These are phyloP conservation scores for Oryza longistaminata DNA, from an alignment of 176 grass and related monocot species.

Conservation along the genomic window DNA sequence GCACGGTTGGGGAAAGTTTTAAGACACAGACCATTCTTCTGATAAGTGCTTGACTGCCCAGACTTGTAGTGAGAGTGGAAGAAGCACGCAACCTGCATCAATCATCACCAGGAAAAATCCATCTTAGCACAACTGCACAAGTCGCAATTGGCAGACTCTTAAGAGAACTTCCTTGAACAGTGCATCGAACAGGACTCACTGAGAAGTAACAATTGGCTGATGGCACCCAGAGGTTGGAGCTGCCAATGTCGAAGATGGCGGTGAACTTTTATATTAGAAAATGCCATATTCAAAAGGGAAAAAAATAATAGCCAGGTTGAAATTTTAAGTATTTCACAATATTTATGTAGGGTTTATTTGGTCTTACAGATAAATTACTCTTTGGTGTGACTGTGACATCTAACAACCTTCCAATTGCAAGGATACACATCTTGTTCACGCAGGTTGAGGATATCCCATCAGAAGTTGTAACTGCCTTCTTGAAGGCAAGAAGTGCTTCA, in stretches of 20 bases:
- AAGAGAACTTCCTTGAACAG: background rate
- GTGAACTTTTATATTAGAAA: conserved; percentile 60
- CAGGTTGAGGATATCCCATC: conserved; percentile 92
- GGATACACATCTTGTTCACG: conserved; percentile 85
- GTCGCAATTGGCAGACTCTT: background rate
- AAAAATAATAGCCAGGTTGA: too few species aligned
- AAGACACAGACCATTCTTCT: too few species aligned
- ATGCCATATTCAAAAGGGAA: conserved; percentile 55
- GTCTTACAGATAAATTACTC: conserved; percentile 87
- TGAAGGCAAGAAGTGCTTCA: too few species aligned
- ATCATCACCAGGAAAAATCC: background rate
- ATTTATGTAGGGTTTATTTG: conserved; percentile 48
- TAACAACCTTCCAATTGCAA: conserved; percentile 89
- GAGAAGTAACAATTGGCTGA: conserved; percentile 96
- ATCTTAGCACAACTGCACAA: background rate
- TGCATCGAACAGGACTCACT: conserved; percentile 37
- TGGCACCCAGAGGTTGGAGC: conserved; percentile 96
- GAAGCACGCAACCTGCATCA: too few species aligned
- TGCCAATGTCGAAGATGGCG: conserved; percentile 94
- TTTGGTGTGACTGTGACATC: conserved; percentile 67
- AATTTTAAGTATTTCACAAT: too few species aligned
- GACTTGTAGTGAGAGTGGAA: too few species aligned
- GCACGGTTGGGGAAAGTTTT: too few species aligned
- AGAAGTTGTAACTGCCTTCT: too few species aligned
- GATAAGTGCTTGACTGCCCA: too few species aligned